These are phyloP conservation scores for Ambrosia hybrid DNA, from an alignment of 140 eudicot species.

Conservation along the genomic window DNA sequence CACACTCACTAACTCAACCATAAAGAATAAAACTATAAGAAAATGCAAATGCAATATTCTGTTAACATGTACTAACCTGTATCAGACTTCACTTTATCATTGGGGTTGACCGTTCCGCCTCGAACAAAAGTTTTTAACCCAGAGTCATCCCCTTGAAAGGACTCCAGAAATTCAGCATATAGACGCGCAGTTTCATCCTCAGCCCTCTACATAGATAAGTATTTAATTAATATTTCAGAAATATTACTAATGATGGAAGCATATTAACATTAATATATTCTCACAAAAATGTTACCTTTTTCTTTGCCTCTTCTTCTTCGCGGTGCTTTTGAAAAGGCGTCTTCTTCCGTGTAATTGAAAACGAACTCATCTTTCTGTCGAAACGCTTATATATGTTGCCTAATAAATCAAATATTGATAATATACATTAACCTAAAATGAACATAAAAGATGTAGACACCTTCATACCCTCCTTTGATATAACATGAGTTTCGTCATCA, in stretches of 20 bases:
- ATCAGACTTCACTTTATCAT: conserved; percentile 71
- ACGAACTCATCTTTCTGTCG: conserved; percentile 65
- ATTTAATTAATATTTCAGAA: neutral
- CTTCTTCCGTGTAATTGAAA: conserved; percentile 72
- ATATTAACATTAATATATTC: neutral
- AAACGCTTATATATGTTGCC: conserved; percentile 1
- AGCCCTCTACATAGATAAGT: conserved; percentile 55
- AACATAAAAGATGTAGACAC: neutral
- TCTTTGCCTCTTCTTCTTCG: conserved; percentile 96
- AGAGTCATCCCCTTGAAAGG: conserved; percentile 82
- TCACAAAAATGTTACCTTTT: conserved; percentile 51
- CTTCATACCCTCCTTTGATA: conserved; percentile 4
- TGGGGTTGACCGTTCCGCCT: conserved; percentile 78
- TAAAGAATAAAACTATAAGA: conserved; percentile 17
- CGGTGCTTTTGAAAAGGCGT: conserved; percentile 97
- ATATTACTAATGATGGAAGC: neutral
- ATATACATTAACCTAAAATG: neutral
- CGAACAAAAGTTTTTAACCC: conserved; percentile 87
- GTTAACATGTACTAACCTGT: conserved; percentile 57
- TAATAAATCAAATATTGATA: conserved; percentile 16
- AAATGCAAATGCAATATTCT: conserved; percentile 1
- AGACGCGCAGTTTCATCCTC: conserved; percentile 89
- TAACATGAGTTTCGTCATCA: conserved; percentile 8
- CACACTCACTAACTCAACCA: conserved; percentile 12
- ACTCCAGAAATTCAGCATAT: conserved; percentile 85